Evolutionary conservation across 768 basidiomycete species (phyloP).

Genomic region (Daedalea quercina): DNA sequence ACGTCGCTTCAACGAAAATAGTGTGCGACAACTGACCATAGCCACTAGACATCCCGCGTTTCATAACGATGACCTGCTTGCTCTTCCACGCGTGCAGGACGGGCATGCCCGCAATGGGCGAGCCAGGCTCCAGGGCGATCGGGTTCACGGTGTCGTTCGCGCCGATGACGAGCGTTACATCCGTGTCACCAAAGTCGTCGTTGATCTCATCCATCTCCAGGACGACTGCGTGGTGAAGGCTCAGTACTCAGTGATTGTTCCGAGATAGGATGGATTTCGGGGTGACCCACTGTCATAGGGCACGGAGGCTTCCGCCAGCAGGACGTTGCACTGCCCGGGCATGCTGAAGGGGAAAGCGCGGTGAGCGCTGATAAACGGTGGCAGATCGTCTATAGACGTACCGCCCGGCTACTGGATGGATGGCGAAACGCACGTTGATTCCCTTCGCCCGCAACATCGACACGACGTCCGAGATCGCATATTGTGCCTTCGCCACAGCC

Average conservation of each 20-base stretch:
- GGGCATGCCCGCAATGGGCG: conserved; percentile 88
- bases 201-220: conserved; percentile 95
- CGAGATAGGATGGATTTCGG: not conserved
- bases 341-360: conserved; percentile 40
- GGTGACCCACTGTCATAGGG: conserved; percentile 72
- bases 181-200: conserved; percentile 83
- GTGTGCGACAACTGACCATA: conserved; percentile 48
- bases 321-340: conserved; percentile 92
- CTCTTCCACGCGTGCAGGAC: conserved; percentile 92
- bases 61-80: conserved; percentile 90
- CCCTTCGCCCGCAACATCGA: conserved; percentile 65
- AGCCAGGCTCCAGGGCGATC: conserved; percentile 80
- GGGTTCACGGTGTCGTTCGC: conserved; percentile 93
- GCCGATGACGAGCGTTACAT: conserved; percentile 86
- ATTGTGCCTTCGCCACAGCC: conserved; percentile 90
- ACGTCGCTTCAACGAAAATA: conserved; percentile 1
- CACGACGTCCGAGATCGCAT: conserved; percentile 66
- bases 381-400: not conserved
- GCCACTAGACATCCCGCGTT: conserved; percentile 82
- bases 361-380: not conserved
- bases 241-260: not conserved
- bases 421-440: conserved; percentile 78
- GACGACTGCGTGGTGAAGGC: conserved; percentile 47
- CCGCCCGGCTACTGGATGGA: conserved; percentile 80
- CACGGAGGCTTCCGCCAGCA: conserved; percentile 84